A percentile compares a stretch with the other conserved stretches of the same genome.
Evolutionary conservation across 2,329 filamentous ascomycete genomes (phyloP).

Genomic region (Microdochium paspali): DNA sequence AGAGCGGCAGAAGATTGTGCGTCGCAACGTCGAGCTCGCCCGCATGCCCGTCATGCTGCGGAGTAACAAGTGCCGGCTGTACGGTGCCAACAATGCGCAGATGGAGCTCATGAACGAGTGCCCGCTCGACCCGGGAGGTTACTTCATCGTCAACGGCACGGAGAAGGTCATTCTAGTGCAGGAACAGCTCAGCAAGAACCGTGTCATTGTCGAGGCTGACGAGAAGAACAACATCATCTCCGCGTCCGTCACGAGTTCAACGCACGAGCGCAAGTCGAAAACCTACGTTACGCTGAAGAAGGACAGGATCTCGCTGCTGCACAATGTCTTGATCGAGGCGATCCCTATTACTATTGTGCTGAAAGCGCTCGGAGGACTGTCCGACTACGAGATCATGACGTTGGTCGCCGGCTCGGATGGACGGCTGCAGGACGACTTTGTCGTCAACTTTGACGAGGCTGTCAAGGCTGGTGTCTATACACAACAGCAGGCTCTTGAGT

Average conservation of each 20-base stretch:
- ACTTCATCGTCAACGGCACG: conserved; percentile 95
- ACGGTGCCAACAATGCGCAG: conserved; percentile 72
- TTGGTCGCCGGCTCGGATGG: conserved; percentile 82
- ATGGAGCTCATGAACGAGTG: conserved; percentile 95
- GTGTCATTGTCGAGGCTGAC: conserved; percentile 92
- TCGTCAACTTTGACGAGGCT: conserved; percentile 90
- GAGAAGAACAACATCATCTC: conserved; percentile 88
- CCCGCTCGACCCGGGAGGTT: conserved; percentile 89
- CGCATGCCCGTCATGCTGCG: conserved; percentile 95
- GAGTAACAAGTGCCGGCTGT: conserved; percentile 85
- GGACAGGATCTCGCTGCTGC: conserved; percentile 77
- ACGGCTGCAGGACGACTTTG: conserved; percentile 87
- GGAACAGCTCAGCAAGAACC: conserved; percentile 97
- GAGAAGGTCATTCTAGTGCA: conserved; percentile 99
- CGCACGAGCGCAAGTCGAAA: conserved; percentile 95
- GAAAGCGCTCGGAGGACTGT: conserved; percentile 87
- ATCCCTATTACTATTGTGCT: conserved; percentile 92
- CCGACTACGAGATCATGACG: conserved; percentile 89
- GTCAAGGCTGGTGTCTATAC: conserved; percentile 78
- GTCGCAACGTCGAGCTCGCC: conserved; percentile 72
- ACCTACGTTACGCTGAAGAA: conserved; percentile 94
- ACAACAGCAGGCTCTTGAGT: conserved; percentile 92
- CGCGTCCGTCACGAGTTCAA: conserved; percentile 94
- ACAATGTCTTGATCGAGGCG: conserved; percentile 88
- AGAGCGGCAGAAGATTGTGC: conserved; percentile 65